Evolutionary conservation across 179 eudicot species (phyloP), one percentile per base, ranked within the genome.

Genomic region (Silene noctiflora): DNA sequence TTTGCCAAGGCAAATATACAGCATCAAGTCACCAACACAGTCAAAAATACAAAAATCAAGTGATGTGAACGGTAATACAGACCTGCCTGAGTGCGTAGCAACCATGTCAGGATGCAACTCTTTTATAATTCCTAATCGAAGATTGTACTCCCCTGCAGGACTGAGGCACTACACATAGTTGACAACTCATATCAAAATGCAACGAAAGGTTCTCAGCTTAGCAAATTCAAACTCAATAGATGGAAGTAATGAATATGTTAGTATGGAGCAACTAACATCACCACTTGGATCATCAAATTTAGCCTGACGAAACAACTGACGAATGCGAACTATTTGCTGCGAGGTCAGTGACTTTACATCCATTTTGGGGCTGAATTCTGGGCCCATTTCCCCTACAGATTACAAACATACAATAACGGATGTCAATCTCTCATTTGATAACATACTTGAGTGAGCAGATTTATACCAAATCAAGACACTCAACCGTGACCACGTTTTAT

Each of bases 71-170:
- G 70, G 12, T 44, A 51, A 78, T 69, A 73, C 81, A 76, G 76
- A 95, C 99, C 99, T 95, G 91, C 98, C 99, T 62, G 99, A 93
- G 85, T 93, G 91, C 71, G 99, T 95, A 21, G 98, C 98, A 81
- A 95, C 99, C 98, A 95, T 93, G 76, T 95, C 99, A n/a, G 99
- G 99, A 74, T 95, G 98, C 85, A 95, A 89, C 84, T 95, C 99
- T 86, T 95, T 95, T 74, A 93, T 88, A 75, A 95, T 93, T 77
- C 99, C 99, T 75, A 95, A 86, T 60, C 99, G 99, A 78, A 95
- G 90, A 81, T 95, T 95, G 85, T 95, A 95, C 85, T 95, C 99
- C 60, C 99, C 99, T 25, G 99, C 99, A 83, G 99, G 99, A 84
- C 98, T 95, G 76, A 95, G 98, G 80, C 98, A 93, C 99, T 95